A percentile compares a stretch with the other conserved stretches of the same genome.
Evolutionary conservation across 805 yeast species (phyloP).

Genomic region (Candida germanica): DNA sequence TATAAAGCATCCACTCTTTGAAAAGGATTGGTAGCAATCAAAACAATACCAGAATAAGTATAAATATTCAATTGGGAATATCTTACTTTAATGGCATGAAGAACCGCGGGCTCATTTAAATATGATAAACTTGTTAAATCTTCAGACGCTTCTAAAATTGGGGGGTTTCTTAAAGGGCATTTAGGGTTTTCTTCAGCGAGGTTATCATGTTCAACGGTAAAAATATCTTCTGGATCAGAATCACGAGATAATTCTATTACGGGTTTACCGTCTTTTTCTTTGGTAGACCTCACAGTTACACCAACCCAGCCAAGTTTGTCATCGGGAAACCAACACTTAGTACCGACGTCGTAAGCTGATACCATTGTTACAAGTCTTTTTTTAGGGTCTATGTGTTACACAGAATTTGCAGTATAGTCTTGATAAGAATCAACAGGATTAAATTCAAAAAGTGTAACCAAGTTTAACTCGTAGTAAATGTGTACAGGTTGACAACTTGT

Average conservation of each 20-base stretch:
- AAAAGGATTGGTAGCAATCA: conserved; percentile 95
- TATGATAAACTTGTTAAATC: conserved; percentile 91
- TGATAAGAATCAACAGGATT: too few relatives aligned
- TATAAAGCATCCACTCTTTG: conserved; percentile 88
- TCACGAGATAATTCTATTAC: conserved; percentile 55
- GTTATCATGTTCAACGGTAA: conserved; percentile 47
- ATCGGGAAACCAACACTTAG: conserved; percentile 83
- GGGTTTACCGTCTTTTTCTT: conserved; percentile 33
- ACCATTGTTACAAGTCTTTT: too few relatives aligned
- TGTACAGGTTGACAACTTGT: conserved; percentile 1
- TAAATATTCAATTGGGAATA: conserved; percentile 88
- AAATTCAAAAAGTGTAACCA: too few relatives aligned
- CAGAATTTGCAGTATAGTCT: too few relatives aligned
- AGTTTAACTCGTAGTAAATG: too few relatives aligned
- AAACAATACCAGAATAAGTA: conserved; percentile 94
- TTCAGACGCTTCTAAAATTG: conserved; percentile 87
- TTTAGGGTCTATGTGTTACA: too few relatives aligned
- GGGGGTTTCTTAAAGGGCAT: conserved; percentile 83
- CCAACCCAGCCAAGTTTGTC: conserved; percentile 72
- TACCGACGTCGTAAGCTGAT: conserved; percentile 31
- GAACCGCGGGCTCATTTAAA: conserved; percentile 92
- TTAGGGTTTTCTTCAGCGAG: conserved; percentile 52
- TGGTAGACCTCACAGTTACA: conserved; percentile 50
- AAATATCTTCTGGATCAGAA: conserved; percentile 37
- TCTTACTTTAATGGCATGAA: conserved; percentile 87